phyloP scores from a whole-genome alignment of 257 asterid genomes.

The Solanum arcanum region DNA sequence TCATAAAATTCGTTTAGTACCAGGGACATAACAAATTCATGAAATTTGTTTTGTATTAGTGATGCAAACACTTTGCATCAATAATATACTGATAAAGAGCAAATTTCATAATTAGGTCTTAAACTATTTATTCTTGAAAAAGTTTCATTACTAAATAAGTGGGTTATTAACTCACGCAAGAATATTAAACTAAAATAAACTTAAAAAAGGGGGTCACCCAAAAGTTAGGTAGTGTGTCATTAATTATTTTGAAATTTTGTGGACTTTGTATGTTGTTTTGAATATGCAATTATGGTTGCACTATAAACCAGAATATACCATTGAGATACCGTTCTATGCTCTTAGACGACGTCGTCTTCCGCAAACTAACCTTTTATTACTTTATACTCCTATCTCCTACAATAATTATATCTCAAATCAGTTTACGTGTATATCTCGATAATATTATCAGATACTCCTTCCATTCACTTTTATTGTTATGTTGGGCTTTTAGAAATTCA shows the following conservation, averaged over 20 bases:
- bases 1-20: no score
- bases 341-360: background rate
- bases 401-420: background rate
- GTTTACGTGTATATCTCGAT: background rate
- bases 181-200: background rate
- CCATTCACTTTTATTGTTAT: no score
- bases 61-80: no score
- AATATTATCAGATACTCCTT: background rate
- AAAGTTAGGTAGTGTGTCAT: background rate
- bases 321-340: background rate
- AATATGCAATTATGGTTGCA: background rate
- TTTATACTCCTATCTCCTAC: background rate
- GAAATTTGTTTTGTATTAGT: no score
- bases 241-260: background rate
- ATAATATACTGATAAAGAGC: no score
- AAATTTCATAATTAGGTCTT: no score
- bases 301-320: background rate
- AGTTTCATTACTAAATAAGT: no score
- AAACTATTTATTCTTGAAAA: no score
- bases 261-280: background rate
- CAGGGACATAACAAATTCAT: no score
- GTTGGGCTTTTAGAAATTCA: fast-evolving
- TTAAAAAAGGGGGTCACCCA: background rate
- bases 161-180: no score
- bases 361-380: background rate